These are phyloP conservation scores for Aspergillus fumigatus DNA, from an alignment of 2,329 filamentous ascomycete genomes.

Conservation along the genomic window DNA sequence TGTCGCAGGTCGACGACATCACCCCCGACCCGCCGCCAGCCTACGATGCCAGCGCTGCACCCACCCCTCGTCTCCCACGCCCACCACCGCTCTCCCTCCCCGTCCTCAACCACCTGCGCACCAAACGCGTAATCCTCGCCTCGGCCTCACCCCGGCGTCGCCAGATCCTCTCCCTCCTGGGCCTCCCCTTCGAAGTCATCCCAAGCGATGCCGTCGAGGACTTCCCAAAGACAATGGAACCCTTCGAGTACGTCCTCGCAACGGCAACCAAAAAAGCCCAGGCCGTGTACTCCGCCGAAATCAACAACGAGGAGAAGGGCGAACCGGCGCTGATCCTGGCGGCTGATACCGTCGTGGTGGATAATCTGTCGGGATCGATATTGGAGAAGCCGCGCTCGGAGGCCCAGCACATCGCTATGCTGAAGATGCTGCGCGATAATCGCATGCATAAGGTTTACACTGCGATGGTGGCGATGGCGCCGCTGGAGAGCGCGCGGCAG, in stretches of 20 bases:
- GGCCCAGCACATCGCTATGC: conserved; percentile 76
- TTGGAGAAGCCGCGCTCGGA: conserved; percentile 87
- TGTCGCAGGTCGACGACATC: conserved; percentile 9
- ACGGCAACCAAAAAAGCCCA: conserved; percentile 82
- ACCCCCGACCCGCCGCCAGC: conserved; percentile 29
- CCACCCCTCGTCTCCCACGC: conserved; percentile 25
- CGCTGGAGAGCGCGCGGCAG: conserved; percentile 70
- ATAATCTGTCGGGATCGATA: conserved; percentile 65
- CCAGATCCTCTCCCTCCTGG: conserved; percentile 73
- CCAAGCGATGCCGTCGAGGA: conserved; percentile 83
- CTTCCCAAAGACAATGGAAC: conserved; percentile 71
- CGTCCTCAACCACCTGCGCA: conserved; percentile 69
- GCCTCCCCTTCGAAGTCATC: conserved; percentile 74
- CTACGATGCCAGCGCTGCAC: conserved; percentile 28
- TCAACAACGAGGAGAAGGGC: conserved; percentile 51
- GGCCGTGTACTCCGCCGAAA: conserved; percentile 61
- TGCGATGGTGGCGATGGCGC: conserved; percentile 76
- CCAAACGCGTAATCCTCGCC: conserved; percentile 80
- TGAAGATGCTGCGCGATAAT: conserved; percentile 74
- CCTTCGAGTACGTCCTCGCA: conserved; percentile 84
- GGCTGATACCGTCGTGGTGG: conserved; percentile 84
- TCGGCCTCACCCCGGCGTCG: conserved; percentile 82
- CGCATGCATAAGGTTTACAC: conserved; percentile 79
- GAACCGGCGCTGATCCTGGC: conserved; percentile 84
- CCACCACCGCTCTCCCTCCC: conserved; percentile 69